These are phyloP conservation scores for Talaromyces thailandensis DNA, from an alignment of 495 filamentous ascomycete species.

Conservation along the genomic window DNA sequence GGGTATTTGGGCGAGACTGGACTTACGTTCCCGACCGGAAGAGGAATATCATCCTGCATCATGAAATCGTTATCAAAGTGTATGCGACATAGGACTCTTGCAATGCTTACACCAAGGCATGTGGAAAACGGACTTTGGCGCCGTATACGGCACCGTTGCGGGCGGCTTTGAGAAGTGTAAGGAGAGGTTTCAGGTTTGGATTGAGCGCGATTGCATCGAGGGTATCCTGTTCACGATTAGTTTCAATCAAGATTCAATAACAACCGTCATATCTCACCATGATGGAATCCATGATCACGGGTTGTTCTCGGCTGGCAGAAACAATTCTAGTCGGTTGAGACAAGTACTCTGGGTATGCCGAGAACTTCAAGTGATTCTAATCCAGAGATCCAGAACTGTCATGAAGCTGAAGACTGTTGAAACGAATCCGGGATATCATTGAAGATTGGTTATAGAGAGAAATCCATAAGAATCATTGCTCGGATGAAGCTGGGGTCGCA, in stretches of 20 bases:
- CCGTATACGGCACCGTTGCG: conserved; percentile 98
- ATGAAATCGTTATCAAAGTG: not conserved
- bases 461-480: not conserved
- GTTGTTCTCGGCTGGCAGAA: not conserved
- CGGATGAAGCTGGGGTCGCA: not conserved
- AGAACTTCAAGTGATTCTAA: not conserved
- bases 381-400: not conserved
- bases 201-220: conserved; percentile 69
- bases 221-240: conserved; percentile 1
- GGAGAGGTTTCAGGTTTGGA: conserved; percentile 69
- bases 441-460: not conserved
- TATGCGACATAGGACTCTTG: not conserved
- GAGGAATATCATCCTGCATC: conserved; percentile 75
- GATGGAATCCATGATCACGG: conserved; percentile 6
- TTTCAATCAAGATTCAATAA: not conserved
- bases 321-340: not conserved
- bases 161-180: conserved; percentile 78
- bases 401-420: not conserved
- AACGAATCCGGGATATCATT: not conserved
- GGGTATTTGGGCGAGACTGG: not conserved
- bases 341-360: not conserved
- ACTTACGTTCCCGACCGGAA: conserved; percentile 84
- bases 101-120: conserved; percentile 77
- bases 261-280: not conserved
- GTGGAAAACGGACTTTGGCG: conserved; percentile 95